Conservation (phyloP, 208 protist genomes). For the Phytomonas sp. region DNA sequence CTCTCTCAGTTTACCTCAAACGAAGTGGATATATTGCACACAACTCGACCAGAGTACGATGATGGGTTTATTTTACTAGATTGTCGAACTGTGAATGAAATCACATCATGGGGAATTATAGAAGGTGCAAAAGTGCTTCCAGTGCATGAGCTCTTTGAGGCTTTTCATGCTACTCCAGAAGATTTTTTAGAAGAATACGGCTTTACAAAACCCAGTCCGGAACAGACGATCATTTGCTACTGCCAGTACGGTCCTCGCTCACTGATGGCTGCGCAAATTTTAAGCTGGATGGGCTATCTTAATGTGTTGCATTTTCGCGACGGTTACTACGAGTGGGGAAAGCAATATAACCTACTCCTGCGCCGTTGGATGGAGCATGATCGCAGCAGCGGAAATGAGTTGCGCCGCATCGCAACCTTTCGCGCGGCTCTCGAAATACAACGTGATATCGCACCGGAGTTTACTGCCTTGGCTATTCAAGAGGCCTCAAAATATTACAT, state of each 20-base stretch:
- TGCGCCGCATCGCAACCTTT: slow-evolving; percentile 51
- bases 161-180: slow-evolving; percentile 63
- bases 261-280: slow-evolving; percentile 75
- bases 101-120: slow-evolving; percentile 80
- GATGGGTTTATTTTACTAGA: slow-evolving; percentile 72
- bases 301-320: slow-evolving; percentile 74
- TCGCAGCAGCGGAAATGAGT: slow-evolving; percentile 57
- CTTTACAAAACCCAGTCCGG: slow-evolving; percentile 58
- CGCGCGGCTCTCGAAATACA: slow-evolving; percentile 60
- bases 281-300: slow-evolving; percentile 78
- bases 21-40: slow-evolving; percentile 40
- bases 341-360: slow-evolving; percentile 81
- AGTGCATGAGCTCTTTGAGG: slow-evolving; percentile 76
- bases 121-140: slow-evolving; percentile 77
- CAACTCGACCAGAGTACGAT: slow-evolving; percentile 59
- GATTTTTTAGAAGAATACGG: slow-evolving; percentile 65
- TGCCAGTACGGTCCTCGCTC: slow-evolving; percentile 74
- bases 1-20: slow-evolving; percentile 30
- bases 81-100: slow-evolving; percentile 79
- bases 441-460: slow-evolving; percentile 73
- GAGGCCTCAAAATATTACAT: slow-evolving; percentile 50
- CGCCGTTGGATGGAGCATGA: slow-evolving; percentile 77
- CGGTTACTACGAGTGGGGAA: slow-evolving; percentile 78
- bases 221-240: slow-evolving; percentile 75
- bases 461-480: slow-evolving; percentile 63